phyloP scores from a whole-genome alignment of 306 rosid genomes.

The Canavalia ensiformis region DNA sequence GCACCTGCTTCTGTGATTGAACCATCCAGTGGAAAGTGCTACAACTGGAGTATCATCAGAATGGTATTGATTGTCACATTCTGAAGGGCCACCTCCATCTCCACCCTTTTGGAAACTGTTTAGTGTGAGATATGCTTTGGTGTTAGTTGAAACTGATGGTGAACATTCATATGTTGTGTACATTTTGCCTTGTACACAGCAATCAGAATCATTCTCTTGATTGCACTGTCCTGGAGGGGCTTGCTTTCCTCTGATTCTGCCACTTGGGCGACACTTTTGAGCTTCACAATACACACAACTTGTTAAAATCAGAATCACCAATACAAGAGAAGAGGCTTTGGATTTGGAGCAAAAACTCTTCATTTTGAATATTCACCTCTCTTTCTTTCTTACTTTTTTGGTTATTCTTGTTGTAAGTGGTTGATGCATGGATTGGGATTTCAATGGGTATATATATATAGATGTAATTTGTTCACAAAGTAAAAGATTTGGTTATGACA shows the following conservation, averaged over 20 bases:
- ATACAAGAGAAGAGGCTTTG: background rate
- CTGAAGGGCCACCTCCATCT: constrained; percentile 60
- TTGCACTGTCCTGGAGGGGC: constrained; percentile 55
- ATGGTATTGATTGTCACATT: constrained; percentile 58
- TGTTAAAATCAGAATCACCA: background rate
- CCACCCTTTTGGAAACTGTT: constrained; percentile 59
- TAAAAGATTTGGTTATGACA: no score
- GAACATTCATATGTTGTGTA: constrained; percentile 58
- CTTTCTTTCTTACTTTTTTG: background rate
- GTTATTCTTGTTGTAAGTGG: background rate
- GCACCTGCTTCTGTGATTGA: constrained; percentile 50
- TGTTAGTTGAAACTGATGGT: constrained; percentile 38
- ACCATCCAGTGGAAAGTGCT: constrained; percentile 66
- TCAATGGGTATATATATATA: constrained; percentile 8
- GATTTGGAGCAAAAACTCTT: constrained; percentile 21
- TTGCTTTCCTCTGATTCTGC: constrained; percentile 36
- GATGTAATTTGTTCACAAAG: no score
- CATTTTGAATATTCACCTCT: background rate
- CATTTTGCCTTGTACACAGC: constrained; percentile 52
- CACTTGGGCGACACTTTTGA: constrained; percentile 44
- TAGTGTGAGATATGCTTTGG: constrained; percentile 53
- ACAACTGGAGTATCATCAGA: constrained; percentile 39
- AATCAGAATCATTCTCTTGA: constrained; percentile 50
- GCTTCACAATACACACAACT: constrained; percentile 25
- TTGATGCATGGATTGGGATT: constrained; percentile 21